Evolutionary conservation across 2,329 filamentous ascomycete genomes (phyloP).

Genomic region (Exutisphaerella laricina): DNA sequence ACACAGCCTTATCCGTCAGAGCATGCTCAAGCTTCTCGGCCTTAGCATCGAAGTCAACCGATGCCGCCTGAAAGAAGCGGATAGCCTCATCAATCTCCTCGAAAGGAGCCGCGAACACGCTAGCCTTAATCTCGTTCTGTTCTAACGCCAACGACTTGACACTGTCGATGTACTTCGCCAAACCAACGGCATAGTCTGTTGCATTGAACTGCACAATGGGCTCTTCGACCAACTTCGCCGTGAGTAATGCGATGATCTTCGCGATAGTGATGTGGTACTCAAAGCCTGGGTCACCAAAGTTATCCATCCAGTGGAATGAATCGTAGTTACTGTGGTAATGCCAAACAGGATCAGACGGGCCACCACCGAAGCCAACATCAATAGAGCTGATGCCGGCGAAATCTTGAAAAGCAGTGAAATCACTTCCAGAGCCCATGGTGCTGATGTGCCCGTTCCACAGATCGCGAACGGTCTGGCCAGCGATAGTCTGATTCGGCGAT

Average conservation of each 20-base stretch:
- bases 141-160: conserved; percentile 35
- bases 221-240: conserved; percentile 43
- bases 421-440: conserved; percentile 50
- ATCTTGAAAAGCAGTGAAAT: conserved; percentile 51
- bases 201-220: conserved; percentile 45
- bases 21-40: conserved; percentile 34
- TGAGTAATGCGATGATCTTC: conserved; percentile 42
- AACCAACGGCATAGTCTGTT: conserved; percentile 41
- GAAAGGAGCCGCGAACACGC: conserved; percentile 37
- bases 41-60: conserved; percentile 48
- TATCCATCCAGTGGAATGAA: conserved; percentile 77
- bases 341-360: conserved; percentile 49
- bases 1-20: conserved; percentile 43
- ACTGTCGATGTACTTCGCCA: conserved; percentile 39
- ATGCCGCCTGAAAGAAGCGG: conserved; percentile 43
- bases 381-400: conserved; percentile 47
- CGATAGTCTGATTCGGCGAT: conserved; percentile 63
- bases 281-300: conserved; percentile 62
- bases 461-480: conserved; percentile 65
- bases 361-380: conserved; percentile 42
- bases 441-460: conserved; percentile 51
- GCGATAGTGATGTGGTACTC: conserved; percentile 52
- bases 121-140: conserved; percentile 13
- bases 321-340: conserved; percentile 85
- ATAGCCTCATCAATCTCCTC: conserved; percentile 46